These are phyloP conservation scores for Cyclospora cayetanensis DNA, from an alignment of 169 alveolate species.

Conservation along the genomic window DNA sequence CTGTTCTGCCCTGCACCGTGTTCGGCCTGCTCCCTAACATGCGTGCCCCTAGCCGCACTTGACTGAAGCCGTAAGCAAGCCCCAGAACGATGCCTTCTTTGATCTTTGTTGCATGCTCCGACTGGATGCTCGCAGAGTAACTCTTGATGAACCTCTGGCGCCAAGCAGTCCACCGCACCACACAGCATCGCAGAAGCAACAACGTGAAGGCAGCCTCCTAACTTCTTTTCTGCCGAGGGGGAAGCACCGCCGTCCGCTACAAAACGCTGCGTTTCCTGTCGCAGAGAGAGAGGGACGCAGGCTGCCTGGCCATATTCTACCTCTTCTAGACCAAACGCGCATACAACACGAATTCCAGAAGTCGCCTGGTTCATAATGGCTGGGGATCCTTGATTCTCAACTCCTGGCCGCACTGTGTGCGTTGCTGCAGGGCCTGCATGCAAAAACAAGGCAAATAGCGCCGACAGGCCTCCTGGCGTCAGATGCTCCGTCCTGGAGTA, in stretches of 20 bases:
- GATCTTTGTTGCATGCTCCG: conserved; percentile 9
- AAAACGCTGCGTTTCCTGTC: no score
- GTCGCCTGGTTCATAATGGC: conserved; percentile 49
- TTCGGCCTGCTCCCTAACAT: neutral
- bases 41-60: no score
- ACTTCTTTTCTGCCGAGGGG: neutral
- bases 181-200: neutral
- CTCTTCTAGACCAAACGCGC: conserved; percentile 64
- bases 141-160: conserved; percentile 45
- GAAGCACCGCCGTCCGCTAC: no score
- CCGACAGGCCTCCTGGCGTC: no score
- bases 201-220: neutral
- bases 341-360: conserved; percentile 57
- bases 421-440: neutral
- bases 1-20: neutral
- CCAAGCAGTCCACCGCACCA: neutral
- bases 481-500: no score
- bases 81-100: conserved; percentile 40
- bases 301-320: no score
- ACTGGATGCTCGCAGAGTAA: neutral
- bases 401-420: neutral
- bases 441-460: neutral
- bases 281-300: no score
- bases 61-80: conserved; percentile 64
- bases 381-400: neutral